Evolutionary conservation across 441 rosid species (phyloP).

Genomic region (Corymbia citriodora): DNA sequence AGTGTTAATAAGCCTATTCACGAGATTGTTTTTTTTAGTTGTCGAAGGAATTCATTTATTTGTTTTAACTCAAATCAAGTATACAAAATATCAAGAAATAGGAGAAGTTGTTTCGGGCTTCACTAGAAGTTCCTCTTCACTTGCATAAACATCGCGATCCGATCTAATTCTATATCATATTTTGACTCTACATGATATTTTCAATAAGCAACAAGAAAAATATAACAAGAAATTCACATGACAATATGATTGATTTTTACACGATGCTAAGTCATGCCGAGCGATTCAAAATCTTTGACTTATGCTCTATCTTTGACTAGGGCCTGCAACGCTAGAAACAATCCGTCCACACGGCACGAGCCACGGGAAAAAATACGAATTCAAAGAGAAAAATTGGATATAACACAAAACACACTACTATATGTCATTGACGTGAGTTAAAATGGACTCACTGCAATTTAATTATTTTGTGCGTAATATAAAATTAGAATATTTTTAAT

Average conservation of each 20-base stretch:
- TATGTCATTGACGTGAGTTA: too few species aligned
- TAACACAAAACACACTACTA: not conserved
- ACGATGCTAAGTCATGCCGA: not conserved
- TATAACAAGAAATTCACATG: not conserved
- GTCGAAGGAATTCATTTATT: too few species aligned
- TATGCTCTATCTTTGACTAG: not conserved
- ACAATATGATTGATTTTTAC: not conserved
- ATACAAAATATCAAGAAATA: not conserved
- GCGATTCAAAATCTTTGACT: not conserved
- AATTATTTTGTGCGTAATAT: too few species aligned
- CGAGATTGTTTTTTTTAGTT: too few species aligned
- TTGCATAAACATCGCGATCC: not conserved
- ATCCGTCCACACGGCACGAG: accelerated
- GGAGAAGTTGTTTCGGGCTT: not conserved
- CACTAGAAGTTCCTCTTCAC: not conserved
- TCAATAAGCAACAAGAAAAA: too few species aligned
- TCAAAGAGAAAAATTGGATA: not conserved
- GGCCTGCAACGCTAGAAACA: not conserved
- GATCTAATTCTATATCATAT: too few species aligned
- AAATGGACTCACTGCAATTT: too few species aligned
- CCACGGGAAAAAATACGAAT: not conserved
- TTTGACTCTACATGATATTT: not conserved
- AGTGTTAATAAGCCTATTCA: too few species aligned
- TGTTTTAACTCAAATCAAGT: not conserved
- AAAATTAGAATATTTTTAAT: too few species aligned